Evolutionary conservation across 2,329 filamentous ascomycete genomes (phyloP), one percentile per base, ranked within the genome.

Genomic region (Domatiomyces catenatus): DNA sequence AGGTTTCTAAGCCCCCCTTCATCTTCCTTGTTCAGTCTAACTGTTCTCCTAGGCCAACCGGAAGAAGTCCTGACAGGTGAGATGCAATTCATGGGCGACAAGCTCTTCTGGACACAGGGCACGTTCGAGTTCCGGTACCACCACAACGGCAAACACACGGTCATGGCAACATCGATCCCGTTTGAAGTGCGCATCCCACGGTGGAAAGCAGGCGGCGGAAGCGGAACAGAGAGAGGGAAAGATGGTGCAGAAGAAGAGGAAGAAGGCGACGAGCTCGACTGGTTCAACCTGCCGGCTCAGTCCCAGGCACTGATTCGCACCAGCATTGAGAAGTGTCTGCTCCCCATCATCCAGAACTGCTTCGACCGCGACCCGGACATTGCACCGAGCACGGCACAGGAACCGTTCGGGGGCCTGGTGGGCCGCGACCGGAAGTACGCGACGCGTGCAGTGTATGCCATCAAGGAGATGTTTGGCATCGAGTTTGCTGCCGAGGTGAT

Each of bases 91-190:
- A 74, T 81, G 8, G 89, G 92, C 46, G 89, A 96, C 69, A 94
- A 94, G 69, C 76, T 95, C 2, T 98, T 87, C 83, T 98, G 92
- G 92, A 94, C 85, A 0, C 85, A 90, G 54, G 92, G 92, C 50
- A 85, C 93, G 2, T 98, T 94, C 62, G 92, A 98, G 63, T 93
- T 98, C 71, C 81, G 92, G 42, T 95, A 95, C 68, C 92, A 98
- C 67, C 92, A 98, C 67, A 83, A 86, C 59, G 88, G 88, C 50
- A 84, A 84, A 61, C 88, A 98, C 68, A 86, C 84, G 58, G 89
- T 94, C 62, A 92, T 98, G 85, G 80, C 87, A 17, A 85, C 96
- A 54, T 95, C 89, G 4, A 78, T 87, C 58, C 89, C 92, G 0
- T 98, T 98, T 60, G 90, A 95, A 66, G 83, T 96, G 51, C 80